Conservation (phyloP, 495 filamentous ascomycete genomes). For the Viridothelium virens region DNA sequence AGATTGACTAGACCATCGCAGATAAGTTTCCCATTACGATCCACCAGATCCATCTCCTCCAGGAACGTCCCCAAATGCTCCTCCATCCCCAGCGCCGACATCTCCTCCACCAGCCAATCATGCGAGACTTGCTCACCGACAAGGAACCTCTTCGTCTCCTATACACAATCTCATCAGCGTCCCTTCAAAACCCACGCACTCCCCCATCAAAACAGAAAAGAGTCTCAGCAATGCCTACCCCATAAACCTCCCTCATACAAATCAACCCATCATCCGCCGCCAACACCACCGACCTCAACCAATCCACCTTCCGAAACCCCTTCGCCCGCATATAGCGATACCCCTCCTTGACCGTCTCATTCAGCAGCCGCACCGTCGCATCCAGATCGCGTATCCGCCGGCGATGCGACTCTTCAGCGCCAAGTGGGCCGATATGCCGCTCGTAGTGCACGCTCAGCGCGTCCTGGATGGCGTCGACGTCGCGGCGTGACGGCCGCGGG, state of each 20-base stretch:
- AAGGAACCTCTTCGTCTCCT: conserved; percentile 5
- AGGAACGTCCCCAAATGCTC: neutral
- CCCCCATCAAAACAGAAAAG: too few species aligned
- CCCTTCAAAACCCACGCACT: neutral
- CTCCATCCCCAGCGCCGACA: neutral
- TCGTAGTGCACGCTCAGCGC: neutral
- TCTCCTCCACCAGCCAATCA: conserved; percentile 3
- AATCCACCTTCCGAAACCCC: neutral
- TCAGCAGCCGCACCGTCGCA: neutral
- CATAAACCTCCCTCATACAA: neutral
- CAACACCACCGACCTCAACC: neutral
- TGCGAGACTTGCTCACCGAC: neutral
- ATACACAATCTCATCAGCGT: neutral
- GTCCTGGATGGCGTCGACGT: neutral
- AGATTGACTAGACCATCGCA: neutral
- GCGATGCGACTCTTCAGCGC: neutral
- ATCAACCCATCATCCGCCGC: conserved; percentile 10
- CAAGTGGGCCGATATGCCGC: neutral
- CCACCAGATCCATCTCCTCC: neutral
- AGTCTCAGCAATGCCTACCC: neutral
- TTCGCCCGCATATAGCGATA: neutral
- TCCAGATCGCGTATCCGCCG: neutral
- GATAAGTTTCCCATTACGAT: neutral
- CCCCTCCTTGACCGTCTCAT: neutral
- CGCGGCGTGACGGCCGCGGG: neutral